Base-by-base conservation (phyloP, 768 basidiomycete species). In the Hygrocybe coccinea region DNA sequence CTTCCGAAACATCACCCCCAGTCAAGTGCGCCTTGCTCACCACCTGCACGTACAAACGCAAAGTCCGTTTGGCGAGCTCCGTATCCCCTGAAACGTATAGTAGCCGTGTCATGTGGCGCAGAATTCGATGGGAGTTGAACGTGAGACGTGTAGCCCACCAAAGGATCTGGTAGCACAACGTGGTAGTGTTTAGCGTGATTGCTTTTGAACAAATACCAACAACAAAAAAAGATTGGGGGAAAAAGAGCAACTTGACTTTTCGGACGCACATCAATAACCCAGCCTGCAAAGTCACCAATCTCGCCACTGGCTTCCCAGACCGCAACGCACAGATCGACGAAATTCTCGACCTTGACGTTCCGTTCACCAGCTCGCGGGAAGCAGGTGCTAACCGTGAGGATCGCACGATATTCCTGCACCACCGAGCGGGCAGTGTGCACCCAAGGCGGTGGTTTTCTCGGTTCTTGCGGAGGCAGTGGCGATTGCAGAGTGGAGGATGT, bases 111-210 rank as follows among this genome's bases (percentile, higher is more conserved):
- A 97, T 85, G 68, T 97, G 90, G 1, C 95, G 85, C 53, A 91
- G 80, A 7, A 97, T 74, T 8, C 85, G 82, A 57, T 87, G 87
- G 0, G 91, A 95, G 65, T 97, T 94, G 76, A 97, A 97, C 0
- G 95, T 98, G 19, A 94, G 79, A 19, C 87, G 84, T 8, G 92
- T 94, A 1, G 92, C 88, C 92, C 92, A 94, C 89, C 92, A 95
- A 1, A 97, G 78, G 19, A 92, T 80, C 89, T 90, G 67, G 34
- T 45, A 39, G 50, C 6, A 22, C 17, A n/a, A n/a, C 24, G 37
- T 58, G 19, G 49, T 44, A 39, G 54, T 47, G 56, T 33, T 52
- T 25, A 29, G 19, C 29, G 22, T n/a, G 37, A 24, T 52, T n/a
- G n/a, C 3, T 29, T 10, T 17, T 47, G 21, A 46, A 47, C 56